These are phyloP conservation scores for Piper longum DNA, from an alignment of 164 flowering plant species.

Conservation along the genomic window DNA sequence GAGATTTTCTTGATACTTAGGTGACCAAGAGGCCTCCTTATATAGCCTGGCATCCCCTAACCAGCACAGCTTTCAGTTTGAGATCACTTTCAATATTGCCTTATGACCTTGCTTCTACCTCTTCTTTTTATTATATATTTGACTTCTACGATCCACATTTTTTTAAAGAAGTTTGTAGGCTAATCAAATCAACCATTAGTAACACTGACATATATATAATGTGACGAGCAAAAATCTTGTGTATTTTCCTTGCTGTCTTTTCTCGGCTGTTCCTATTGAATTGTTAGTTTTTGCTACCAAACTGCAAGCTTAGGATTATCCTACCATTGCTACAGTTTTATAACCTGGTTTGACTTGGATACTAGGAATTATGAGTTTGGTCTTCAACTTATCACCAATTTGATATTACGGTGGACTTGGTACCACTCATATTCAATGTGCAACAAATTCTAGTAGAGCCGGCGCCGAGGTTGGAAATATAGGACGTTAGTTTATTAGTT, in stretches of 20 bases:
- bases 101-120: background rate
- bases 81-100: conserved; percentile 16
- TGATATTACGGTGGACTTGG: background rate
- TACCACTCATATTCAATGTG: background rate
- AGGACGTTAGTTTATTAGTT: no score
- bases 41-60: conserved; percentile 5
- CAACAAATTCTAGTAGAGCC: background rate
- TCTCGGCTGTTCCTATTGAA: conserved; percentile 10
- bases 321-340: background rate
- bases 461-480: no score
- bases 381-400: background rate
- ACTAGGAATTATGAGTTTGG: background rate
- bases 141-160: background rate
- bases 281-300: conserved; percentile 2
- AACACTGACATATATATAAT: no score
- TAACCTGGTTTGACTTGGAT: background rate
- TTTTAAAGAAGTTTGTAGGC: background rate
- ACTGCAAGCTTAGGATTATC: background rate
- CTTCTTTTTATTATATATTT: background rate
- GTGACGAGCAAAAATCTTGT: background rate
- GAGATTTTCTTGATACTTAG: background rate
- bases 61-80: conserved; percentile 12
- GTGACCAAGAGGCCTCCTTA: background rate
- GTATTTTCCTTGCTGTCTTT: conserved; percentile 8
- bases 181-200: no score